phyloP scores from a whole-genome alignment of 2,329 filamentous ascomycete species.

The Xylaria sp. region DNA sequence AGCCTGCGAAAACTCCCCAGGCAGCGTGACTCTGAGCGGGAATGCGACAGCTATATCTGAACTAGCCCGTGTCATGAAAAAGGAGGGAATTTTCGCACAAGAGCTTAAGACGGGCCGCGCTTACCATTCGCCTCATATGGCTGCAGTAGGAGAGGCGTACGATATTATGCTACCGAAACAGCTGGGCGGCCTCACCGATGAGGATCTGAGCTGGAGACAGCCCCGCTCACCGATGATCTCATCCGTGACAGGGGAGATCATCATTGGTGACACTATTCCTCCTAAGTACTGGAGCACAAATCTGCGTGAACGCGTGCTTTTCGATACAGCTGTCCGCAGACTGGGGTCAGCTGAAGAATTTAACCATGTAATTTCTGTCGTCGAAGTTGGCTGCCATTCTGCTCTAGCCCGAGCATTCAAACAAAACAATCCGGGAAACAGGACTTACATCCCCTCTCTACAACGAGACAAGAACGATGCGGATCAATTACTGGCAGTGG shows the following conservation, averaged over 20 bases:
- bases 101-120: conserved; percentile 55
- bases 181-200: conserved; percentile 27
- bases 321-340: conserved; percentile 51
- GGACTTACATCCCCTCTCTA: conserved; percentile 37
- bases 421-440: conserved; percentile 42
- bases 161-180: conserved; percentile 28
- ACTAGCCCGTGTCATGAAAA: conserved; percentile 53
- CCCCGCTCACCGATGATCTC: conserved; percentile 37
- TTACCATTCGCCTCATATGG: conserved; percentile 53
- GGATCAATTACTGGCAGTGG: conserved; percentile 32
- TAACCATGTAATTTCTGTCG: conserved; percentile 35
- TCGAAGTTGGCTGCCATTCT: conserved; percentile 46
- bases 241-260: conserved; percentile 40
- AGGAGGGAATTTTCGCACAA: conserved; percentile 58
- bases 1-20: conserved; percentile 47
- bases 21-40: conserved; percentile 60
- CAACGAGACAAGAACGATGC: conserved; percentile 34
- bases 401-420: conserved; percentile 46
- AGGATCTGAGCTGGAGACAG: conserved; percentile 33
- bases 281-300: conserved; percentile 44
- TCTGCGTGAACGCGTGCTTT: conserved; percentile 40
- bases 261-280: conserved; percentile 26
- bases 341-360: conserved; percentile 49
- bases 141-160: conserved; percentile 53
- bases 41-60: conserved; percentile 56